Evolutionary conservation across 1,139 yeast genomes (phyloP), one percentile per base, ranked within the genome.

Genomic region (Debaryomyces singareniensis): DNA sequence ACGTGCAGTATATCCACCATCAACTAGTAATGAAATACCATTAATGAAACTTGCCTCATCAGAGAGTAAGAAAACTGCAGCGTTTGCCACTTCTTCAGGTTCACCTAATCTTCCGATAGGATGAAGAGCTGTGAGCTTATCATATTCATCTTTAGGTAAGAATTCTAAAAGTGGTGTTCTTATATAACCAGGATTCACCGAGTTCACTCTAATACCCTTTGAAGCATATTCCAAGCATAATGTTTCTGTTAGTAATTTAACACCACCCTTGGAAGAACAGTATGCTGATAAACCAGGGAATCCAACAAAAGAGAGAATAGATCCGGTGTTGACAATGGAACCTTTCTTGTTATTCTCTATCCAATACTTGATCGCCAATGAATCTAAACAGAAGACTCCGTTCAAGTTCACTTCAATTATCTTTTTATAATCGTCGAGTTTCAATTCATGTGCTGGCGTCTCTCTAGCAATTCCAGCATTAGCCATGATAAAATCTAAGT

Each of bases 11-110:
- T 27, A 47, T 2, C 74, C 74, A 11, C 73, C 74, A 39, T 68
- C 73, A 16, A 68, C 72, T 15, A 68, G 41, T 20, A 68, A 36
- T 32, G 65, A 68, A 3, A 71, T 54, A 10, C 74, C 74, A 24
- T 58, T 63, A 32, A 66, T 59, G 38, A 65, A 68, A 6, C 39
- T 28, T 11, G 70, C 53, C 36, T 65, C 39, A 29, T 67, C 74
- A 36, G 69, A 59, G 1, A 71, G 71, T 29, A 68, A 44, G 39
- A 68, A 68, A 2, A 64, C 53, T 6, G 66, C 70, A 3, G 74
- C 73, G 0, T 73, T 74, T 2, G 65, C 70, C 33, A 69, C 39
- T 40, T 69, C 75, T 9, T 51, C 47, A 9, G 31, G 20, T 15
- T 29, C 27, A 11, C 30, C 30, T 16, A 28, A 18, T 28, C 30